phyloP scores from a whole-genome alignment of 2,329 filamentous ascomycete species.

The Dactylellina cionopaga region DNA sequence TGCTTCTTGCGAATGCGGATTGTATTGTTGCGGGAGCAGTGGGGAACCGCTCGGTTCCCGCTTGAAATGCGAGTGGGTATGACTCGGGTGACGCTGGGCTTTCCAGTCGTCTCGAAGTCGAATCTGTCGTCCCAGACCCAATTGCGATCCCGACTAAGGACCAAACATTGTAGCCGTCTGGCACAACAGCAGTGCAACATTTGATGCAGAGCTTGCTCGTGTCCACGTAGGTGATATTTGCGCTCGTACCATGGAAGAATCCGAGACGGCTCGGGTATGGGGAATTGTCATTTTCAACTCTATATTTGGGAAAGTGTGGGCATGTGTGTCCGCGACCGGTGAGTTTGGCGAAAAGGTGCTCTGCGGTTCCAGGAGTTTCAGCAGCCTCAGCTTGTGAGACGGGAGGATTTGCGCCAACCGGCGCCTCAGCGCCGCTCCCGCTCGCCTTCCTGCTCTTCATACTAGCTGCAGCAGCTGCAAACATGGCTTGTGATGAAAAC shows the following conservation, averaged over 20 bases:
- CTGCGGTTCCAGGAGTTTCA: slow-evolving; percentile 1
- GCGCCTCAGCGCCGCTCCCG: neutral
- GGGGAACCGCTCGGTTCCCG: slow-evolving; percentile 1
- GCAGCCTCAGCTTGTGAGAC: neutral
- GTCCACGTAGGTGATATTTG: slow-evolving; percentile 15
- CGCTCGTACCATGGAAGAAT: slow-evolving; percentile 3
- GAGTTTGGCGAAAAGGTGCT: slow-evolving; percentile 11
- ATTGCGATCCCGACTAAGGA: neutral
- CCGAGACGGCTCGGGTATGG: slow-evolving; percentile 15
- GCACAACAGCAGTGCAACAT: neutral
- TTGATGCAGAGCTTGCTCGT: slow-evolving; percentile 15
- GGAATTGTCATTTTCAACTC: neutral
- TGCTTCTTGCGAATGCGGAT: neutral
- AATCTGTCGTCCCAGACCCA: neutral
- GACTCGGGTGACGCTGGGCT: neutral
- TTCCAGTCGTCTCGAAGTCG: slow-evolving; percentile 6
- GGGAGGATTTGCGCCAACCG: neutral
- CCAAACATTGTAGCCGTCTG: slow-evolving; percentile 11
- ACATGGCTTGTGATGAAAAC: neutral
- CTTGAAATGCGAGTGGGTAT: slow-evolving; percentile 9
- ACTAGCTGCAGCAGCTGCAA: neutral
- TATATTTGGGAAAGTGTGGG: slow-evolving; percentile 12
- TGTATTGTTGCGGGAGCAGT: neutral
- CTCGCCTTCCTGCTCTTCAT: neutral
- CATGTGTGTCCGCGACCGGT: slow-evolving; percentile 2